Evolutionary conservation across 495 filamentous ascomycete genomes (phyloP), one percentile per base, ranked within the genome.

Genomic region (Tuber melanosporum): DNA sequence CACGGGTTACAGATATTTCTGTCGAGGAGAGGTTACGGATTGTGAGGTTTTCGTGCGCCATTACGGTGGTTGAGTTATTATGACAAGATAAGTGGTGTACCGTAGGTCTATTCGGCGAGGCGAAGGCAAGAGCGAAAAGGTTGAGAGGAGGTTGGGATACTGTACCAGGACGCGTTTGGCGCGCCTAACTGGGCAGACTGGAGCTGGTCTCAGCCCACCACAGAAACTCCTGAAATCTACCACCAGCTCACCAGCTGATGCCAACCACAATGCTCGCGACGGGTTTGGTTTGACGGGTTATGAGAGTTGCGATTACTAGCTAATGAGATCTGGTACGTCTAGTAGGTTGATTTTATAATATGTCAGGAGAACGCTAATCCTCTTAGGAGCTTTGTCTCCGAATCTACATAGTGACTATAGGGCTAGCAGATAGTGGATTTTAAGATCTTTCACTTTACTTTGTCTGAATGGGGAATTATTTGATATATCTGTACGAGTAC

Each of bases 11-110:
- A 70, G 90, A 88, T 44, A 98, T 85, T 1, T 90, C 87, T 9
- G 88, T 92, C 77, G 89, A 86, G 52, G 94, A 95, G 75, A 97
- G 87, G 83, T 99, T 99, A 79, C 95, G 94, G 83, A 99, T 90
- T 8, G 90, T 94, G 70, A 98, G 85, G 12, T 74, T 74, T 57
- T 79, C 76, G 20, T 76, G 76, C 39, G 75, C 57, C 57, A 66
- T 66, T 14, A 66, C 57, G 12, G 26, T 66, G 26, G 57, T 62
- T 32, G 9, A 26, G 57, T 3, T 32, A 41, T 41, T 41, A 41
- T 41, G 39, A 41, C 39, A 41, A 1, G 39, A 41, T 41, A 32
- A 32, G 57, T 66, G 26, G n/a, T 12, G 10, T 66, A 6, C n/a
- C 57, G n/a, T 66, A 32, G n/a, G 26, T 15, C 26, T 32, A 66